Evolutionary conservation across 768 basidiomycete species (phyloP).

Genomic region (Cyathus striatus): DNA sequence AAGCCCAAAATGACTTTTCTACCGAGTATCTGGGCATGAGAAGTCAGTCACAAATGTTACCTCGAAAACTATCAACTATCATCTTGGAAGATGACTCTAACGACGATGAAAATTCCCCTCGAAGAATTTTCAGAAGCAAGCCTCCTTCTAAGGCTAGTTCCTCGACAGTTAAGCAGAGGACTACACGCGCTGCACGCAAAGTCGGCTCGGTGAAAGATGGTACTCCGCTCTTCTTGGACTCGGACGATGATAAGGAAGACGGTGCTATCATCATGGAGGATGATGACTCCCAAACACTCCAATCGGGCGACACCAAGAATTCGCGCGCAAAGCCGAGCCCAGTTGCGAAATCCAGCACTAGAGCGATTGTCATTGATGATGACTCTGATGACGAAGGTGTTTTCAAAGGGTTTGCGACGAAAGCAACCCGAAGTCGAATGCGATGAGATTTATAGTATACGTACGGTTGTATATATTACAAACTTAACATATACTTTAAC

Average conservation of each 20-base stretch:
- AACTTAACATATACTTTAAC: no score
- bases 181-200: slow-evolving; percentile 13
- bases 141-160: slow-evolving; percentile 20
- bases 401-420: slow-evolving; percentile 58
- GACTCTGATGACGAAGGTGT: slow-evolving; percentile 69
- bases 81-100: slow-evolving; percentile 42
- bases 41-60: slow-evolving; percentile 20
- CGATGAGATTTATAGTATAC: no score
- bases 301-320: no score
- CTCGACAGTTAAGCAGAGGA: slow-evolving; percentile 11
- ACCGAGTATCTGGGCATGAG: slow-evolving; percentile 12
- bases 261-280: slow-evolving; percentile 14
- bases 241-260: slow-evolving; percentile 36
- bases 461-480: no score
- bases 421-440: slow-evolving; percentile 14
- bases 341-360: slow-evolving; percentile 14
- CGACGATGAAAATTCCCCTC: slow-evolving; percentile 19
- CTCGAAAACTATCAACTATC: no score
- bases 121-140: slow-evolving; percentile 16
- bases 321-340: no score
- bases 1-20: slow-evolving; percentile 13
- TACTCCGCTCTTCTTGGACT: slow-evolving; percentile 52
- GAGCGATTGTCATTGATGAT: slow-evolving; percentile 45
- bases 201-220: slow-evolving; percentile 30
- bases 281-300: slow-evolving; percentile 19